Base-by-base conservation (phyloP, 139 green algal species). In the Gonium pectorale region DNA sequence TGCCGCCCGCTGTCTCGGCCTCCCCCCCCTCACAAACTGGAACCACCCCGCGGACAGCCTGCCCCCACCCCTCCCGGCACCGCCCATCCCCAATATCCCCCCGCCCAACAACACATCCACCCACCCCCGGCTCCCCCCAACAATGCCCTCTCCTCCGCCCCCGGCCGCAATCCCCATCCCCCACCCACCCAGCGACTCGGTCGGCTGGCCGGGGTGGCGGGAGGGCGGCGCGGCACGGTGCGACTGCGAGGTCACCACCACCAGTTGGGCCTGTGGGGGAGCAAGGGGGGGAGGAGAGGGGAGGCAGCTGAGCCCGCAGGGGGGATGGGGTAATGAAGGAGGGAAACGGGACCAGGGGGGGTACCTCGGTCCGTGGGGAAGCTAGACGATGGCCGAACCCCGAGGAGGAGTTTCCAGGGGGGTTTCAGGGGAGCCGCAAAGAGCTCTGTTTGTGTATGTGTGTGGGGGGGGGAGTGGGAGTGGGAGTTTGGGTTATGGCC, bases 231-330 rank as follows among this genome's bases (percentile, higher is more conserved):
- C 49, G 21, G 72, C 59, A 5, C 72, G 72, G 33, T n/a, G 29
- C 33, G 33, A 35, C 72, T 84, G 31, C 3, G 44, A 51, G 37
- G n/a, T 46, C 82, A 78, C 60, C n/a, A 79, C 82, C 71, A 87
- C 41, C 33, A 80, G 67, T 40, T 80, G 80, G 51, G 43, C 51
- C 70, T 78, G 68, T 6, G 37, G 74, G 56, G 56, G 56, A 41
- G 68, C 43, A 5, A n/a, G 27, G 6, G 31, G 5, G n/a, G 44
- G 19, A 31, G 24, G 33, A 2, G 21, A 31, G 31, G 41, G 21
- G 33, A n/a, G n/a, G n/a, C n/a, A n/a, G n/a, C n/a, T n/a, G 24
- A 41, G 19, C 38, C 33, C 2, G 22, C 35, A 6, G 7, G 31
- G 51, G n/a, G 31, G 35, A 2, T n/a, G 72, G 17, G 51, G 52